Evolutionary conservation across 768 basidiomycete genomes (phyloP), one percentile per base, ranked within the genome.

Genomic region (Rossbeevera mucosa): DNA sequence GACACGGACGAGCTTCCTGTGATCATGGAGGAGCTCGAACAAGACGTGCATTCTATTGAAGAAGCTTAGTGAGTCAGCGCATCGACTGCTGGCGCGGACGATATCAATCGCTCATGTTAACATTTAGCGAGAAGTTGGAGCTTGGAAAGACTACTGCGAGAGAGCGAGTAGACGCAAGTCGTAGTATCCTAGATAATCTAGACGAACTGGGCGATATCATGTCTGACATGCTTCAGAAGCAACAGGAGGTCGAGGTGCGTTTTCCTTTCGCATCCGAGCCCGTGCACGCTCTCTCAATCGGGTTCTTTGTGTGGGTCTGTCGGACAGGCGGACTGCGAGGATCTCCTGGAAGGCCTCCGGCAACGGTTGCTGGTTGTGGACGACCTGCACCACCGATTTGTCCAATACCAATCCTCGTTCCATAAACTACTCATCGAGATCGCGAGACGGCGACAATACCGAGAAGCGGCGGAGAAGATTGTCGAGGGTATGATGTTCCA

Each of bases 201-300:
- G 88, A 91, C 44, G 83, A 86, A 58, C 75, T 92, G 4, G 90
- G 83, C 2, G 82, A 86, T 18, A 87, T 90, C 47, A 89, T 92
- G 83, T 73, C 74, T 0, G 84, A 85, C 48, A 89, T 92, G 85
- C 66, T 92, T 5, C 75, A 78, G 40, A 79, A 76, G 13, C 88
- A 91, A 63, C 79, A 86, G 48, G 67, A 69, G 6, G 79, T 88
- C 6, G 86, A 91, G 77, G 88, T 87, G 45, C 16, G 70, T 54
- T 30, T 16, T 44, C 49, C 22, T 14, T 36, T 38, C 5, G 25
- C 38, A 22, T 42, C 18, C 14, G 12, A 13, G 21, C 11, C 22
- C 21, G 12, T 41, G 33, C n/a, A 5, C 11, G 36, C n/a, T 38
- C n/a, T 38, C 36, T 38, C 18, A 38, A 42, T 42, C 40, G 22